Evolutionary conservation across 495 filamentous ascomycete species (phyloP), one percentile per base, ranked within the genome.

Genomic region (Aspergillus ellipticus): DNA sequence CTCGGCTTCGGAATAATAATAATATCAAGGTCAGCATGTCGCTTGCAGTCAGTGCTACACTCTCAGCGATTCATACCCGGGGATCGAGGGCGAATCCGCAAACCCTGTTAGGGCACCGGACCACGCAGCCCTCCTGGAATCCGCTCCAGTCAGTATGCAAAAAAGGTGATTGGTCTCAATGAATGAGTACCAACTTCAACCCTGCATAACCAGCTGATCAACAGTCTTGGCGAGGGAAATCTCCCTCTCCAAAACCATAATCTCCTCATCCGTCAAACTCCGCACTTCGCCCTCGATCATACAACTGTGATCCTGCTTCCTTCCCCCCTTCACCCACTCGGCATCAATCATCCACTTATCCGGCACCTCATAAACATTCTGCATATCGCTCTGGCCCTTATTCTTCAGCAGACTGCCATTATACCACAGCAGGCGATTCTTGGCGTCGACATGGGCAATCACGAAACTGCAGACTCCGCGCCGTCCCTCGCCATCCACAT

Each of bases 301-400:
- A 19, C 54, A 56, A 29, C 48, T 51, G 21, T 43, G 17, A 19
- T 56, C 54, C 39, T 56, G 47, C 17, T 51, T 51, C 3, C 20
- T 21, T 3, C n/a, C 54, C 7, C 54, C 54, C 46, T 56, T 56
- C 8, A 41, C 11, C 54, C 47, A 56, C 16, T 56, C 47, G 17
- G 54, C 48, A 51, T 56, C 47, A 17, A 56, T 51, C 54, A 51
- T 51, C 54, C 54, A 56, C 15, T 56, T 50, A 0, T 39, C 29
- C 10, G 54, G 54, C 8, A 51, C 28, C 4, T 51, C 33, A 35
- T 51, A 56, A 24, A 22, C 54, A 35, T 51, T 22, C 48, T 45
- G 11, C 54, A 56, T 56, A 1, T 21, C 37, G 0, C 6, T 26
- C 16, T 33, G 28, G 2, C 46, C 54, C 39, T 56, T 51, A 35